phyloP scores from a whole-genome alignment of 2,329 filamentous ascomycete genomes.

The Venturia effusa region DNA sequence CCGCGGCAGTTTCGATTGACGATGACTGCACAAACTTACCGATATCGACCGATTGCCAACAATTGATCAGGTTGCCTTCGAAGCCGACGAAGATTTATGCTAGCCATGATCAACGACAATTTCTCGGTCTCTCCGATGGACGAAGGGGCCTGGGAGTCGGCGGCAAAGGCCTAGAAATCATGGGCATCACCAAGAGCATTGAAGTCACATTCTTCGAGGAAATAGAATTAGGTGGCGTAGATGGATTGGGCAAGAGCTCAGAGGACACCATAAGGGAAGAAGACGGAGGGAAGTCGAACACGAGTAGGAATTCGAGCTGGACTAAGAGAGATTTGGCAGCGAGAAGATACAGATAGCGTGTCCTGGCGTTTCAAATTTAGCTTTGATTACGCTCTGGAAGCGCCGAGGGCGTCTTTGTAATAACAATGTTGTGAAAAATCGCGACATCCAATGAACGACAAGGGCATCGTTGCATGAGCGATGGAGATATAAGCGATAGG shows the following conservation, averaged over 20 bases:
- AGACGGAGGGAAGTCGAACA: not conserved
- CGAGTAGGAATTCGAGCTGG: not conserved
- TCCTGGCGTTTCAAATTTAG: no score
- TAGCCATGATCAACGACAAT: not conserved
- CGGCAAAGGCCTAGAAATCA: not conserved
- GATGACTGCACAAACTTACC: not conserved
- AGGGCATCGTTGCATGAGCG: no score
- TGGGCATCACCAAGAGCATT: constrained; percentile 7
- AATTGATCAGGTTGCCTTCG: not conserved
- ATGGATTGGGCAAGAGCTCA: not conserved
- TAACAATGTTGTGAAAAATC: no score
- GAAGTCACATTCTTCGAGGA: constrained; percentile 4
- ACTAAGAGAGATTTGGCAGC: not conserved
- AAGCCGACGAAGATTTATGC: not conserved
- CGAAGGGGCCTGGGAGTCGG: not conserved
- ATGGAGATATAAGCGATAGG: no score
- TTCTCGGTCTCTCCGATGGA: not conserved
- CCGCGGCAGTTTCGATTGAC: not conserved
- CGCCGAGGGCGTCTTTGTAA: no score
- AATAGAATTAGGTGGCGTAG: not conserved
- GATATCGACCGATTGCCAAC: not conserved
- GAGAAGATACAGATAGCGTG: not conserved
- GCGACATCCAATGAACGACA: no score
- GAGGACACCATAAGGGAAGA: not conserved
- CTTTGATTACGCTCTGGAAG: no score